phyloP scores from a whole-genome alignment of 73 alveolate species.

The Symbiodinium pilosum region DNA sequence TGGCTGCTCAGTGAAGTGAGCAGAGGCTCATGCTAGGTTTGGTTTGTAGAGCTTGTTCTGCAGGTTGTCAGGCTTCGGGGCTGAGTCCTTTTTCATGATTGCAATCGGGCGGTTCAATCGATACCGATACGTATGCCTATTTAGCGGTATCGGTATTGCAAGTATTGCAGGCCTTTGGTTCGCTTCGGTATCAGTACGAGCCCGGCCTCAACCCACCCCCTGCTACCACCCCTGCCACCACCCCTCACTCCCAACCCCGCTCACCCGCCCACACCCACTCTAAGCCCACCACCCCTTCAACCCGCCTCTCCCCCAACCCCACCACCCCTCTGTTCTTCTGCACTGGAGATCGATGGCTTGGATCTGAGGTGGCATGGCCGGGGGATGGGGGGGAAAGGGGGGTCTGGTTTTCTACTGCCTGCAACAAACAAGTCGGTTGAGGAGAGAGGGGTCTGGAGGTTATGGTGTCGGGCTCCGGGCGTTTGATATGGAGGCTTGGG shows the following conservation, averaged over 20 bases:
- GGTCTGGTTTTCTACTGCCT: not conserved
- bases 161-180: too few species aligned
- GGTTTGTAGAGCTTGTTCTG: not conserved
- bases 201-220: too few species aligned
- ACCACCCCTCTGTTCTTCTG: not conserved
- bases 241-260: too few species aligned
- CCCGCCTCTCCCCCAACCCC: too few species aligned
- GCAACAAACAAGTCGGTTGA: not conserved
- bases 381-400: not conserved
- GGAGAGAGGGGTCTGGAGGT: not conserved
- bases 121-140: not conserved
- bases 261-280: too few species aligned
- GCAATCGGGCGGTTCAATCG: not conserved
- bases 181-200: not conserved
- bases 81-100: not conserved
- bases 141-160: not conserved
- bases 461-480: not conserved
- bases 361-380: not conserved
- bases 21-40: too few species aligned
- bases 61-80: not conserved
- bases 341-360: not conserved
- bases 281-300: too few species aligned
- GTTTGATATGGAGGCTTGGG: not conserved
- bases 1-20: not conserved
- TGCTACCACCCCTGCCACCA: too few species aligned